Evolutionary conservation across 2,329 filamentous ascomycete genomes (phyloP), one percentile per base, ranked within the genome.

Genomic region (Didymella sp.): DNA sequence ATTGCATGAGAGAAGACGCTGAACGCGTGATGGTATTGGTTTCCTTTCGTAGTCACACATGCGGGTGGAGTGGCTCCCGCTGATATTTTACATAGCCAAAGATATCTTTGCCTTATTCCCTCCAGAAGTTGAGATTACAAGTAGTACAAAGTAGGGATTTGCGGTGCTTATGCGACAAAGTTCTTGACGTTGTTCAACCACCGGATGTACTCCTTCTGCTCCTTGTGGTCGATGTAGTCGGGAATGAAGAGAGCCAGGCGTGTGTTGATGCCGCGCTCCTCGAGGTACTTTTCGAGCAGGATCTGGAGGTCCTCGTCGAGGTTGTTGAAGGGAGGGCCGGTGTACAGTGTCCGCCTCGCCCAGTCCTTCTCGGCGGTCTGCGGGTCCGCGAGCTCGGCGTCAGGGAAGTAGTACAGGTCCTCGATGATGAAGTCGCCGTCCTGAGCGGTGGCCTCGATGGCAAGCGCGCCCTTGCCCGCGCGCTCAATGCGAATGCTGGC

Each of bases 141-240:
- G 47, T 66, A 57, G 56, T 72, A 68, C 64, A 69, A 7, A 56
- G 33, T 59, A 44, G 54, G 47, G 35, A 13, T 9, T 12, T 11
- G 19, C 28, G 9, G 22, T 19, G 40, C 49, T 69, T 78, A 81
- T 75, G 90, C 89, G 66, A 97, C 82, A 74, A 98, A 97, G 62
- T 80, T 81, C 87, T 94, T 95, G 78, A 97, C 85, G 74, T 90
- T 87, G 77, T 87, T 85, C 77, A 99, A 82, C 95, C 96, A 99
- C 65, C 85, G 81, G 60, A 96, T 81, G 79, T 99, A 99, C 84
- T 99, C 95, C 80, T 88, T 90, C 86, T 98, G 94, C 86, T 99
- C 95, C 88, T 99, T 99, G 80, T 90, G 87, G 76, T 98, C 92
- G 73, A 98, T 93, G 81, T 96, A 99, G 77, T 98, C 93, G 33